phyloP scores from a whole-genome alignment of 257 asterid species.

The Perilla frutescens region DNA sequence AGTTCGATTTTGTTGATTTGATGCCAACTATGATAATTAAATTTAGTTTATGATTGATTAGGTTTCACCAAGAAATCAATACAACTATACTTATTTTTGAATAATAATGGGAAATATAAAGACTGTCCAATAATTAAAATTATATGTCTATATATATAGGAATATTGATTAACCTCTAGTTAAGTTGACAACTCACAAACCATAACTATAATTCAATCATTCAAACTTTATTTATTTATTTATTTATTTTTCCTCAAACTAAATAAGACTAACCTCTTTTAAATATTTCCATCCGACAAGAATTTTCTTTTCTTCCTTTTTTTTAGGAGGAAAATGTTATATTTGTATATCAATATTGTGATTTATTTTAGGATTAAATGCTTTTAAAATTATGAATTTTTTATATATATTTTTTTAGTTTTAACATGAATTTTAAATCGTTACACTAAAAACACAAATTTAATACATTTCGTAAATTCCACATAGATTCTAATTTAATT shows the following conservation, averaged over 20 bases:
- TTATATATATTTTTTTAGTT: too few relatives aligned
- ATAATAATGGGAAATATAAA: not conserved
- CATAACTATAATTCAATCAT: too few relatives aligned
- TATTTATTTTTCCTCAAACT: too few relatives aligned
- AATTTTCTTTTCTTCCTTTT: not conserved
- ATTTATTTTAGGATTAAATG: not conserved
- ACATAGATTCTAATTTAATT: too few relatives aligned
- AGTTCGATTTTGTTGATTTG: not conserved
- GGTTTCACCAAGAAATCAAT: slow-evolving; percentile 16
- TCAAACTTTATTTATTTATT: too few relatives aligned
- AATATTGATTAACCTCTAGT: not conserved
- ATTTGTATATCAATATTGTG: not conserved
- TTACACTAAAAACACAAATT: too few relatives aligned
- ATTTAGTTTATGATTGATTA: not conserved
- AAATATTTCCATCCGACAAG: not conserved
- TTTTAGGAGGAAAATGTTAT: not conserved
- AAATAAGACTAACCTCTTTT: too few relatives aligned
- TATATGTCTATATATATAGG: not conserved
- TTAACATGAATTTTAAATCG: too few relatives aligned
- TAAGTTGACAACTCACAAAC: slow-evolving; percentile 28
- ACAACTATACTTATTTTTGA: not conserved
- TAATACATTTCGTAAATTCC: too few relatives aligned
- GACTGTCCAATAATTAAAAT: not conserved
- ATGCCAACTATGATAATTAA: not conserved
- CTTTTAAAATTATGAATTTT: too few relatives aligned